Evolutionary conservation across 495 filamentous ascomycete species (phyloP), one percentile per base, ranked within the genome.

Genomic region (Tuber umbilicatum): DNA sequence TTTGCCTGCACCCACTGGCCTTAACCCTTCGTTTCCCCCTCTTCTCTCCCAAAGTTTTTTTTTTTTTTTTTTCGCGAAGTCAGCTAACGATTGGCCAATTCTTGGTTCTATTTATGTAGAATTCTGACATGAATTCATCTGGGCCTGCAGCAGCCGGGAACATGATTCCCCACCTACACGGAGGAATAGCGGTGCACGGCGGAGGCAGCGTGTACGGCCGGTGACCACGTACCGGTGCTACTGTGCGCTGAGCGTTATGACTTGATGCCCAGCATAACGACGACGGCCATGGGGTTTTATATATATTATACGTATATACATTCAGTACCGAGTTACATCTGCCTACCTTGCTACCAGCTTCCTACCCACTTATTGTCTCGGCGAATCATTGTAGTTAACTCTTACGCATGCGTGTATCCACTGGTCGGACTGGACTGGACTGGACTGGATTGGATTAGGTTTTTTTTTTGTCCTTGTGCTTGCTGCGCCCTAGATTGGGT

Each of bases 61-160:
- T 40, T 40, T 42, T 42, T 45, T 45, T 5, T 45, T 45, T 17
- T 45, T 45, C 55, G 5, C 55, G 6, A 35, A 35, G 27, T 35
- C 31, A 35, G 27, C 55, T 64, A 14, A 64, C 55, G 55, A 64
- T 64, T 5, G 55, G 35, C 55, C 14, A 64, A 64, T 64, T 64
- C 55, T 5, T 60, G n/a, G n/a, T 31, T 10, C n/a, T 27, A 14
- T 64, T 64, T 27, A 27, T 42, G 73, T 39, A 80, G 78, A 77
- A 80, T 73, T 69, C 74, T 21, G 78, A 77, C 35, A 75, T 76
- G 73, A 79, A 73, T 73, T 77, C 79, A 5, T 74, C 79, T 68
- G 39, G 79, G 50, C 73, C 77, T 68, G 70, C 73, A 23, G 64
- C 73, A 60, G 73, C 75, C 27, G 43, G 71, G 38, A 70, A 75